Evolutionary conservation across 495 filamentous ascomycete genomes (phyloP).

Genomic region (Penicillium angulare): DNA sequence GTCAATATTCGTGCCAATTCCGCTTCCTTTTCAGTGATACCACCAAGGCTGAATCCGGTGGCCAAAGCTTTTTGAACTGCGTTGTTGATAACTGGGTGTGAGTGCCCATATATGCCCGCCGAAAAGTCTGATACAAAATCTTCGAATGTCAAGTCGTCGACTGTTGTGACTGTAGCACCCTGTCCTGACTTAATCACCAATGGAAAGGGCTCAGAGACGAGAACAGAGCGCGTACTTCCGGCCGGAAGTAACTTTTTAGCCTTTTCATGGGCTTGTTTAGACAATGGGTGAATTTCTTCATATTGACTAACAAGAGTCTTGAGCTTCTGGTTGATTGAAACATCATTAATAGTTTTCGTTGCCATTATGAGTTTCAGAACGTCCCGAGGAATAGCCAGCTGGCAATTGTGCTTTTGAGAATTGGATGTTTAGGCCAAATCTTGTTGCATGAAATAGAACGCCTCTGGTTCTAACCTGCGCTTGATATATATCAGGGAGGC

Average conservation of each 20-base stretch:
- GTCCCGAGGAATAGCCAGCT: too few relatives aligned
- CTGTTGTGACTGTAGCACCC: conserved; percentile 30
- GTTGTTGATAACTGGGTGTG: conserved; percentile 34
- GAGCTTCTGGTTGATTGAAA: too few relatives aligned
- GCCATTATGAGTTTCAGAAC: too few relatives aligned
- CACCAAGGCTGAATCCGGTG: conserved; percentile 11
- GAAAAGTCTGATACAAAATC: conserved; percentile 46
- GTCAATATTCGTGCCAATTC: conserved; percentile 16
- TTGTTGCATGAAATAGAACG: too few relatives aligned
- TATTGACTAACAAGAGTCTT: too few relatives aligned
- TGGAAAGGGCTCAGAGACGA: conserved; percentile 54
- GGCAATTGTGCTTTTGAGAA: too few relatives aligned
- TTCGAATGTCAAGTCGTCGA: conserved; percentile 43
- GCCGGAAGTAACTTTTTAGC: conserved; percentile 48
- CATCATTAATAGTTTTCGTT: too few relatives aligned
- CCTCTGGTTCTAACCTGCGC: too few relatives aligned
- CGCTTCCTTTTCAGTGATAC: conserved; percentile 8
- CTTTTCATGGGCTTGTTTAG: conserved; percentile 16
- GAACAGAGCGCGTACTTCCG: conserved; percentile 56
- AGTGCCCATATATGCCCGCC: conserved; percentile 48
- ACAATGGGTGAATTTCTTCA: background rate
- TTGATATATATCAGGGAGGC: too few relatives aligned
- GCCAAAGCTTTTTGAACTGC: conserved; percentile 25
- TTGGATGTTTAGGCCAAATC: too few relatives aligned
- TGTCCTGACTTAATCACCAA: conserved; percentile 39